Conservation (phyloP, 768 basidiomycete genomes). For the Xerocomellus amylosporus region DNA sequence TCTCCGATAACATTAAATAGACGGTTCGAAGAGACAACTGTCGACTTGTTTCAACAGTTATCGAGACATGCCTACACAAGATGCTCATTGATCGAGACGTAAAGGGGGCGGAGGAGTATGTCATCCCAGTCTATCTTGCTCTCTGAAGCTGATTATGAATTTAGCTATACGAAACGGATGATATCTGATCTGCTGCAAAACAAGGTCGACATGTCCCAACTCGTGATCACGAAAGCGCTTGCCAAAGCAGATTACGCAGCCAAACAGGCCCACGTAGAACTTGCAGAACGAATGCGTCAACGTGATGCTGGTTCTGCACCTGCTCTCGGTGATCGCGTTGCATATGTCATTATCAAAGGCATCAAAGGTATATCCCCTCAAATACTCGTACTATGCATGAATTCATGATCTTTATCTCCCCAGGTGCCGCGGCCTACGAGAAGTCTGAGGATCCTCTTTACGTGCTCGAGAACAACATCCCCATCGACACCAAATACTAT, state of each 20-base stretch:
- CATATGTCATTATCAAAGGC: constrained; percentile 97
- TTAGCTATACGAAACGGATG: constrained; percentile 87
- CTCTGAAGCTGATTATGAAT: constrained; percentile 16
- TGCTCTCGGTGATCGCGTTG: constrained; percentile 96
- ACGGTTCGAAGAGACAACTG: constrained; percentile 98
- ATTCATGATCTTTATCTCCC: not conserved
- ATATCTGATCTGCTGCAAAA: constrained; percentile 95
- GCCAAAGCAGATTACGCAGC: constrained; percentile 90
- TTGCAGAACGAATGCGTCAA: constrained; percentile 93
- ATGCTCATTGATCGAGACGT: constrained; percentile 96
- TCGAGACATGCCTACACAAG: constrained; percentile 96
- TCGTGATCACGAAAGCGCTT: constrained; percentile 97
- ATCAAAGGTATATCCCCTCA: constrained; percentile 67
- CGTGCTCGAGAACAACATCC: constrained; percentile 96
- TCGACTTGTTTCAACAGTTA: constrained; percentile 95
- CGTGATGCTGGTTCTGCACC: constrained; percentile 98
- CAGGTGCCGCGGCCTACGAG: constrained; percentile 97
- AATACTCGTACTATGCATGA: not conserved
- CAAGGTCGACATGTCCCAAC: constrained; percentile 97
- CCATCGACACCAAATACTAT: constrained; percentile 97
- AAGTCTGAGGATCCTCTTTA: constrained; percentile 98
- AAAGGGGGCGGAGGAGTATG: constrained; percentile 87
- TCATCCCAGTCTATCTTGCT: constrained; percentile 8
- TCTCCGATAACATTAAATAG: constrained; percentile 38
- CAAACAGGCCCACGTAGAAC: constrained; percentile 95